phyloP scores from a whole-genome alignment of 371 early-diverging fungal genomes.

The Saksenaea oblongispora region DNA sequence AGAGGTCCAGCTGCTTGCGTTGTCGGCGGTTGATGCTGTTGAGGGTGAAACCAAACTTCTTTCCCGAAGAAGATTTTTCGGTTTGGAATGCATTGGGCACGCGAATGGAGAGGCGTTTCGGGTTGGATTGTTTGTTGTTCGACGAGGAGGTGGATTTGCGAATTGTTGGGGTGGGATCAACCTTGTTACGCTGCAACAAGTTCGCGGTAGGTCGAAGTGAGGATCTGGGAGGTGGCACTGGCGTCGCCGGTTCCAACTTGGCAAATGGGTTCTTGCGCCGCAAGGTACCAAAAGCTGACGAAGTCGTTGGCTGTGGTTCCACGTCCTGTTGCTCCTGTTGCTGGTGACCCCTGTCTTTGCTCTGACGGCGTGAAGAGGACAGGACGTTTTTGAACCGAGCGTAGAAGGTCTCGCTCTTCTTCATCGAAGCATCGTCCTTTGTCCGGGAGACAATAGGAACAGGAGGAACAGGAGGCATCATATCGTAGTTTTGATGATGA shows the following conservation, averaged over 20 bases:
- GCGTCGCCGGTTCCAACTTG: constrained; percentile 15
- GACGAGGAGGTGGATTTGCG: constrained; percentile 5
- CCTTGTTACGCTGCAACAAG: constrained; percentile 30
- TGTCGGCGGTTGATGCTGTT: constrained; percentile 25
- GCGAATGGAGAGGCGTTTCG: constrained; percentile 40
- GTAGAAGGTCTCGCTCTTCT: constrained; percentile 48
- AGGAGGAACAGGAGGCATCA: constrained; percentile 22
- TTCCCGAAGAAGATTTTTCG: constrained; percentile 15
- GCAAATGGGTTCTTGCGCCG: constrained; percentile 44
- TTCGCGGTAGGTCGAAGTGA: constrained; percentile 24
- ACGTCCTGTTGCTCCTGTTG: constrained; percentile 15
- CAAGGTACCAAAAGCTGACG: constrained; percentile 30
- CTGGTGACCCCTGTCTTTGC: constrained; percentile 14
- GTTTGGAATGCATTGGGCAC: constrained; percentile 29
- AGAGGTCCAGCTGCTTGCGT: constrained; percentile 43
- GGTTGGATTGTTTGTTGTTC: constrained; percentile 12
- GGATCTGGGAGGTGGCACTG: constrained; percentile 27
- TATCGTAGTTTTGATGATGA: constrained; percentile 2
- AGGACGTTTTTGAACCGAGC: constrained; percentile 35
- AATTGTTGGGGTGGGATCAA: constrained; percentile 21
- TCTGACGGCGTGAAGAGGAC: constrained; percentile 25
- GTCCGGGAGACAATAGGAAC: constrained; percentile 5
- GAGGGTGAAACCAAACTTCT: constrained; percentile 39
- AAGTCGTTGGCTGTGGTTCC: constrained; percentile 4
- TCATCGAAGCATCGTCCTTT: constrained; percentile 18